phyloP scores from a whole-genome alignment of 805 yeast genomes.

The Saccharomycopsis schoenii region DNA sequence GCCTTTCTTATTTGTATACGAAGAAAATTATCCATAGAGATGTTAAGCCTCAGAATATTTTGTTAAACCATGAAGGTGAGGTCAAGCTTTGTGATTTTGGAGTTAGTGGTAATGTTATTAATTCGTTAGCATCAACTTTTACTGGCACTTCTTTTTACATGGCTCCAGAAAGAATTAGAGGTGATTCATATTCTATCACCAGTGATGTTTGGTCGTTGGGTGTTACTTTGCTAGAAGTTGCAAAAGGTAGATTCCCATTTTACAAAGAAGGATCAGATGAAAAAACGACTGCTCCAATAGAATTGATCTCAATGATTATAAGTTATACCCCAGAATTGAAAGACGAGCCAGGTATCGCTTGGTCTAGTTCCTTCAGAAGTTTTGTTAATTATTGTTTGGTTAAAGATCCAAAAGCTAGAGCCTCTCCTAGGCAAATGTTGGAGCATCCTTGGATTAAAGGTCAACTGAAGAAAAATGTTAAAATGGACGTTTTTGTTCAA shows the following conservation, averaged over 20 bases:
- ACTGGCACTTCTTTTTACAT: slow-evolving; percentile 96
- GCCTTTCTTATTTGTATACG: slow-evolving; percentile 80
- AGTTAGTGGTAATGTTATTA: slow-evolving; percentile 93
- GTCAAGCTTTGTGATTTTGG: slow-evolving; percentile 96
- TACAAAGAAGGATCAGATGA: slow-evolving; percentile 25
- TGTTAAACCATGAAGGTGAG: slow-evolving; percentile 65
- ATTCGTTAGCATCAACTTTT: slow-evolving; percentile 90
- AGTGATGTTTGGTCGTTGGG: slow-evolving; percentile 97
- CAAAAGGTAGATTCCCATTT: slow-evolving; percentile 85
- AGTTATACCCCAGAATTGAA: slow-evolving; percentile 71
- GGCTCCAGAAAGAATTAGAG: slow-evolving; percentile 98
- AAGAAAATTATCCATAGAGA: slow-evolving; percentile 88
- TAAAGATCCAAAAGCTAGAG: slow-evolving; percentile 71
- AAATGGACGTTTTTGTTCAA: slow-evolving; percentile 77
- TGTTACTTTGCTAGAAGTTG: slow-evolving; percentile 83
- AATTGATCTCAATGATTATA: slow-evolving; percentile 68
- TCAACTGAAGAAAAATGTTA: slow-evolving; percentile 60
- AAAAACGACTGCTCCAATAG: slow-evolving; percentile 57
- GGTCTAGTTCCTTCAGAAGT: slow-evolving; percentile 78
- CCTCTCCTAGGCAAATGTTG: slow-evolving; percentile 89
- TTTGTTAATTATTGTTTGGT: slow-evolving; percentile 73
- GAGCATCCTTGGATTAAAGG: slow-evolving; percentile 88
- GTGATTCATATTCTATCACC: slow-evolving; percentile 89
- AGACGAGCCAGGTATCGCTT: slow-evolving; percentile 68
- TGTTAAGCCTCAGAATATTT: slow-evolving; percentile 89